Conservation (phyloP, 1,284 basidiomycete genomes). For the Sutorius eximius region DNA sequence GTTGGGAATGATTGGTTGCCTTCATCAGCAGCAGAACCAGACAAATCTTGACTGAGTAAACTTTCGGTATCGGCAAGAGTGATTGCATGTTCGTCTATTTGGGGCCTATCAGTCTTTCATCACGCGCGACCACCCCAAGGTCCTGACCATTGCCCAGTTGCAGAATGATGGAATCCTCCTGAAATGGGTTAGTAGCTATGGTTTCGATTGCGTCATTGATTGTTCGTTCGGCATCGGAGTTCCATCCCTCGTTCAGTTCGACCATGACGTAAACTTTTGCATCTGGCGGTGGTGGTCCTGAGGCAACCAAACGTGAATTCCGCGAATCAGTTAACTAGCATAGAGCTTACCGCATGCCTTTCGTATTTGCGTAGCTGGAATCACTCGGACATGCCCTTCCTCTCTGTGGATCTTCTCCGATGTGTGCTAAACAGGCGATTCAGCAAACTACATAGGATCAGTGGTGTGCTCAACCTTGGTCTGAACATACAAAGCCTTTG, state of each 20-base stretch:
- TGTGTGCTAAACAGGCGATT: slow-evolving; percentile 3
- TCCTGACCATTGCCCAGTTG: slow-evolving; percentile 15
- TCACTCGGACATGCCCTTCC: background rate
- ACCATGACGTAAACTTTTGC: background rate
- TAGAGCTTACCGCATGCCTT: background rate
- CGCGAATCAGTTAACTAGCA: background rate
- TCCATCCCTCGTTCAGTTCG: slow-evolving; percentile 1
- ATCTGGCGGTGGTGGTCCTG: background rate
- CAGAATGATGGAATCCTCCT: background rate
- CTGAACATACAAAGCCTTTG: background rate
- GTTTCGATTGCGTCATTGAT: slow-evolving; percentile 3
- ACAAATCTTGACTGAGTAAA: background rate
- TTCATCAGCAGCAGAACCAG: background rate
- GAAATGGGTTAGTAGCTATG: slow-evolving; percentile 9
- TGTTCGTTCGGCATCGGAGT: background rate
- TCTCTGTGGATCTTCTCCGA: slow-evolving; percentile 14
- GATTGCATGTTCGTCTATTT: slow-evolving; percentile 10
- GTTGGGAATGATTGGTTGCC: background rate
- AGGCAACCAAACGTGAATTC: background rate
- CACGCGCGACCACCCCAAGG: background rate
- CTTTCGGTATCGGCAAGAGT: slow-evolving; percentile 9
- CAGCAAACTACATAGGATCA: background rate
- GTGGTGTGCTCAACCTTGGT: slow-evolving; percentile 4
- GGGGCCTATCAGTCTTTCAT: background rate
- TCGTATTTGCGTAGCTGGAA: slow-evolving; percentile 4